Percentiles rank a stretch among this genome's conserved stretches.
These are phyloP conservation scores for Fonsecaea pedrosoi DNA, from an alignment of 2,329 filamentous ascomycete species.

Conservation along the genomic window DNA sequence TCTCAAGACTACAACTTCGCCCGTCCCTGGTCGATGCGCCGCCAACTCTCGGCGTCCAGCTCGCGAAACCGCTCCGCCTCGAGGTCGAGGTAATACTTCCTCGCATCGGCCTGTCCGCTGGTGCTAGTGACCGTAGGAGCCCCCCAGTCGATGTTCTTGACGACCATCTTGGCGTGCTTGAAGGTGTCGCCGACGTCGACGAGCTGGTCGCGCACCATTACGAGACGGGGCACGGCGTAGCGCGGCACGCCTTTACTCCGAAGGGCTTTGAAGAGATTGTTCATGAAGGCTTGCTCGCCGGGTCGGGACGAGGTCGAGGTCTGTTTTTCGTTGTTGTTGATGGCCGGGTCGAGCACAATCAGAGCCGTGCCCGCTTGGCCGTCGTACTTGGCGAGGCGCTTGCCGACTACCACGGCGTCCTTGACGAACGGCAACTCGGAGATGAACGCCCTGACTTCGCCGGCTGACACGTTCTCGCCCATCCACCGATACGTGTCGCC, in stretches of 20 bases:
- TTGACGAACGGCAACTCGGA: slow-evolving; percentile 69
- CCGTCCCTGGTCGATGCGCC: slow-evolving; percentile 50
- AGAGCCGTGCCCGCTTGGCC: slow-evolving; percentile 57
- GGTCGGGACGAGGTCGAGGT: background rate
- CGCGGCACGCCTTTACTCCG: slow-evolving; percentile 54
- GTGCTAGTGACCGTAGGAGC: slow-evolving; percentile 34
- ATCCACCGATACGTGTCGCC: slow-evolving; percentile 66
- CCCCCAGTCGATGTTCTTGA: slow-evolving; percentile 53
- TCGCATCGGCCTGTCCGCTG: slow-evolving; percentile 46
- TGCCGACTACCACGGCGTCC: slow-evolving; percentile 85
- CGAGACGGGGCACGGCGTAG: slow-evolving; percentile 56
- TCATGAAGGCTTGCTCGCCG: slow-evolving; percentile 47
- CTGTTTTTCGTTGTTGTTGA: slow-evolving; percentile 20
- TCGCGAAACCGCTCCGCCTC: slow-evolving; percentile 50
- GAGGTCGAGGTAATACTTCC: slow-evolving; percentile 51
- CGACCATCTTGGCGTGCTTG: slow-evolving; percentile 56
- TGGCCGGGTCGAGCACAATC: slow-evolving; percentile 50
- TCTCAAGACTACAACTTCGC: slow-evolving; percentile 49
- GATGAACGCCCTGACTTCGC: slow-evolving; percentile 76
- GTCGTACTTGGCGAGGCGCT: slow-evolving; percentile 54
- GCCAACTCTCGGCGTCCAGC: slow-evolving; percentile 50
- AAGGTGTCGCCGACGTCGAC: slow-evolving; percentile 58
- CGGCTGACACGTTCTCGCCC: slow-evolving; percentile 80
- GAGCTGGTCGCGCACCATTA: slow-evolving; percentile 53
- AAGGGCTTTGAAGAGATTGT: slow-evolving; percentile 47